phyloP scores from a whole-genome alignment of 805 yeast species.

The Candida qinlingensis region DNA sequence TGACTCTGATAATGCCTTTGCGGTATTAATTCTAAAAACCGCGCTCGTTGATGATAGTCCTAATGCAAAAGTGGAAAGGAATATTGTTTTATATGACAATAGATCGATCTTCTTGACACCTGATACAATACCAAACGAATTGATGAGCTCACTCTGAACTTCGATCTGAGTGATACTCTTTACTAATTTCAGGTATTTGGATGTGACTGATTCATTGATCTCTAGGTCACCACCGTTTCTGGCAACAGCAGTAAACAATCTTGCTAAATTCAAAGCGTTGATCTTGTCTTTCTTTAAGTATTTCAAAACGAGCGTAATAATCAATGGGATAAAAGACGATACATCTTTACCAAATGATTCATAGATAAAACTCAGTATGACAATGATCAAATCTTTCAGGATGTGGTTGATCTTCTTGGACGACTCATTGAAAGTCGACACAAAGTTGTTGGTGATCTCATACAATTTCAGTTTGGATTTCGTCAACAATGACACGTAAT shows the following conservation, averaged over 20 bases:
- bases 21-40: slow-evolving; percentile 23
- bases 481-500: slow-evolving; percentile 18
- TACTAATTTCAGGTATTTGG: slow-evolving; percentile 18
- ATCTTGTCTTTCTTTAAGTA: slow-evolving; percentile 28
- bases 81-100: slow-evolving; percentile 20
- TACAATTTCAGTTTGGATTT: slow-evolving; percentile 20
- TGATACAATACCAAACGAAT: slow-evolving; percentile 17
- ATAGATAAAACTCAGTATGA: slow-evolving; percentile 26
- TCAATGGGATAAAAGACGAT: slow-evolving; percentile 29
- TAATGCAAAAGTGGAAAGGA: slow-evolving; percentile 10
- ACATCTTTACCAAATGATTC: slow-evolving; percentile 30
- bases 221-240: slow-evolving; percentile 22
- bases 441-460: slow-evolving; percentile 26
- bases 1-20: slow-evolving; percentile 32
- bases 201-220: slow-evolving; percentile 11
- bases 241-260: slow-evolving; percentile 15
- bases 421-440: slow-evolving; percentile 22
- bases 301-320: slow-evolving; percentile 27
- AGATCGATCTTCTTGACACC: slow-evolving; percentile 28
- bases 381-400: slow-evolving; percentile 27
- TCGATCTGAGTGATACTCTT: slow-evolving; percentile 16
- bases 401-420: slow-evolving; percentile 20
- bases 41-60: slow-evolving; percentile 15
- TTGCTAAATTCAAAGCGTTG: slow-evolving; percentile 19
- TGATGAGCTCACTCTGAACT: slow-evolving; percentile 11